These are phyloP conservation scores for Cucumis cinereus DNA, from an alignment of 306 rosid species.

Conservation along the genomic window DNA sequence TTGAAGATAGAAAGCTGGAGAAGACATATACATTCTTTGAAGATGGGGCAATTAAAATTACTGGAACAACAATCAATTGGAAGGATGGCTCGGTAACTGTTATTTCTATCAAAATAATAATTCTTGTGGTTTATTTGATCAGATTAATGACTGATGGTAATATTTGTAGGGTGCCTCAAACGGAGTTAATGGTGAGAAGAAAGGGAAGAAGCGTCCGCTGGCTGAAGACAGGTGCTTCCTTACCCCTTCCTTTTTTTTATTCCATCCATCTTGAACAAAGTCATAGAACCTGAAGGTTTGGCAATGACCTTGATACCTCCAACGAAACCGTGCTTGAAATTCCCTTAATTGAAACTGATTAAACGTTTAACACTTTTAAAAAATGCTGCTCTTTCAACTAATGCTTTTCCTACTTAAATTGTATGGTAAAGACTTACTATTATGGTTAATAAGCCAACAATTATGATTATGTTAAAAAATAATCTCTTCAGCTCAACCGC, in stretches of 20 bases:
- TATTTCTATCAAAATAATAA: neutral
- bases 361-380: neutral
- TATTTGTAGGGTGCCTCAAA: constrained; percentile 35
- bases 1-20: constrained; percentile 44
- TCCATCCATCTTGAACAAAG: neutral
- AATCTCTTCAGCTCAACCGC: neutral
- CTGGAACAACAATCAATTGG: constrained; percentile 57
- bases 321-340: neutral
- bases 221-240: constrained; percentile 35
- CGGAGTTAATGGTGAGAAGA: constrained; percentile 37
- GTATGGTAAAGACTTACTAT: neutral
- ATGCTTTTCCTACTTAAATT: neutral
- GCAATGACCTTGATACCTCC: neutral
- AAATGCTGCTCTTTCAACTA: neutral
- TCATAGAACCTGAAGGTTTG: neutral
- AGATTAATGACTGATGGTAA: neutral
- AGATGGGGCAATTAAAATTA: constrained; percentile 38
- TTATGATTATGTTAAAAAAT: neutral
- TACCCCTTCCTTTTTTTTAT: neutral
- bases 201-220: constrained; percentile 41
- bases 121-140: neutral
- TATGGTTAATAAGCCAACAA: neutral
- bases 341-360: too few relatives aligned
- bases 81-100: constrained; percentile 47
- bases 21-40: constrained; percentile 42